These are phyloP conservation scores for Hymenoscyphus linearis DNA, from an alignment of 2,329 filamentous ascomycete species.

Conservation along the genomic window DNA sequence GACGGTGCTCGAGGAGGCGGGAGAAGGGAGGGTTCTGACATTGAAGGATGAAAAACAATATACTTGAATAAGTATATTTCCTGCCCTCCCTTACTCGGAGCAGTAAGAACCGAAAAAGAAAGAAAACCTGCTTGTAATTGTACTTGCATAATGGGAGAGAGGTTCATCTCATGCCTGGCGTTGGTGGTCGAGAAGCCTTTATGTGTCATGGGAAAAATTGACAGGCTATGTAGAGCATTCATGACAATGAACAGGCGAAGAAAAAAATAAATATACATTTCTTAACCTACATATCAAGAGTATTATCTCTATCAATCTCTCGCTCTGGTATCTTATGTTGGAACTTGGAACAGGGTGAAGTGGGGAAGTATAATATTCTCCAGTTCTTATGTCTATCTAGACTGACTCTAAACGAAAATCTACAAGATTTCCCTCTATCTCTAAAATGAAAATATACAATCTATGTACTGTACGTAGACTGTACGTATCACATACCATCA, in stretches of 20 bases:
- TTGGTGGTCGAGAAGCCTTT: conserved; percentile 13
- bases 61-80: background rate
- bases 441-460: too few species aligned
- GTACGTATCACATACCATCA: too few species aligned
- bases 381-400: too few species aligned
- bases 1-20: background rate
- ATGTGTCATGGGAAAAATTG: background rate
- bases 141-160: conserved; percentile 15
- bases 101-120: background rate
- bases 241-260: background rate
- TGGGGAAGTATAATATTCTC: too few species aligned
- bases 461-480: too few species aligned
- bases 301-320: too few species aligned
- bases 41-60: background rate
- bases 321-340: too few species aligned
- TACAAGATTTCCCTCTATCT: too few species aligned
- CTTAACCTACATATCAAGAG: too few species aligned
- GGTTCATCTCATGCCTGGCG: conserved; percentile 15
- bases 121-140: conserved; percentile 13
- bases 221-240: conserved; percentile 2
- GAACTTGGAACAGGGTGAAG: too few species aligned
- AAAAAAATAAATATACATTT: background rate
- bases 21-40: background rate
- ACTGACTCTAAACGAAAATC: too few species aligned
- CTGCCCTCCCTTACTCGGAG: background rate